Base-by-base conservation (phyloP, 2,329 filamentous ascomycete species). In the Ascochyta clinopodiicola region DNA sequence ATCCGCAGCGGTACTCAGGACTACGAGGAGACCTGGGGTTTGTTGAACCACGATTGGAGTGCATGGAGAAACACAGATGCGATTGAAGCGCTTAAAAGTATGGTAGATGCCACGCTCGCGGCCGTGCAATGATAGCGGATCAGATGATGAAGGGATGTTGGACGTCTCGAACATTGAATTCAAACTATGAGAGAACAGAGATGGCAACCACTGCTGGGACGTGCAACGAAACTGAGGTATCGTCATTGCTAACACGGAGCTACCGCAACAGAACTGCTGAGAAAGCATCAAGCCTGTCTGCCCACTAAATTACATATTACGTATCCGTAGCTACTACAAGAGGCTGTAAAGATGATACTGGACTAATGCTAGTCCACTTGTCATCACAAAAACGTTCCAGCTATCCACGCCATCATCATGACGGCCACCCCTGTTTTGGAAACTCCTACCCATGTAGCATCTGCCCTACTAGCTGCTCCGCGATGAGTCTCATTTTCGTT, bases 11-110 rank as follows among this genome's bases (percentile, higher is more conserved):
- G 80, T 25, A 70, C 63, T 8, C 70, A 82, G 15, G 81, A 85
- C 58, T 75, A 75, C 37, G 81, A 86, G 27, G 83, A 86, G 75
- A 74, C 73, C 0, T 86, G 78, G 77, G 84, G 83, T 0, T 67
- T 82, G 15, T 51, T 84, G 53, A 77, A 82, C 49, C 70, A 73
- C 19, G 63, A 79, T 8, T 81, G 80, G 80, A 69, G 56, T 8
- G 75, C 61, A 5, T 72, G 78, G 72, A 71, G 79, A 56, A 81
- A 78, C 47, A 39, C 67, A 13, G 46, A 48, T 46, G 69, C 70
- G 9, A 71, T 72, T n/a, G 57, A 44, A 31, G 63, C 58, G 77
- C 83, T 72, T 59, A 71, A 75, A 51, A 87, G 84, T 82, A 85
- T 85, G 31, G 50, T 88, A 13, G 77, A 64, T 25, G 63, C 64